These are phyloP conservation scores for Neurospora sp. DNA, from an alignment of 495 filamentous ascomycete species.

Conservation along the genomic window DNA sequence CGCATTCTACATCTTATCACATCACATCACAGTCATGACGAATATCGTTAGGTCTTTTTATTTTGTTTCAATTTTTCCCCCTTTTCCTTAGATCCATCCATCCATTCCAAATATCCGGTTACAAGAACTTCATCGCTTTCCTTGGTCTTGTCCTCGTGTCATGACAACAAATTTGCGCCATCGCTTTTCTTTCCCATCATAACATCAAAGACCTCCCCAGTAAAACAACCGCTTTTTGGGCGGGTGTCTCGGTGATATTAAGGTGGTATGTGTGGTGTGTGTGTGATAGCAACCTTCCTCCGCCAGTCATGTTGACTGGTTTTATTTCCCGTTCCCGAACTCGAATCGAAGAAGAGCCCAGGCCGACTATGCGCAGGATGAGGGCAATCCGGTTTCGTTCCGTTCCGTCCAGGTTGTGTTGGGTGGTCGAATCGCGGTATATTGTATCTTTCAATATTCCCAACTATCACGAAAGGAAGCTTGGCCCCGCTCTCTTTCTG, in stretches of 20 bases:
- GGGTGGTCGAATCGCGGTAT: neutral
- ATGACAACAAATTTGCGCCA: neutral
- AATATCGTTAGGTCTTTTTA: neutral
- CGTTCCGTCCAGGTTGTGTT: neutral
- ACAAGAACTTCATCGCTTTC: neutral
- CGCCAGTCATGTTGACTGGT: neutral
- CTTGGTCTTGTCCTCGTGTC: neutral
- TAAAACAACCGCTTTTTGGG: neutral
- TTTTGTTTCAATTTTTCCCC: neutral
- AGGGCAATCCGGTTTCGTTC: neutral
- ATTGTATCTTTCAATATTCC: neutral
- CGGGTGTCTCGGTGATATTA: neutral
- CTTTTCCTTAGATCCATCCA: neutral
- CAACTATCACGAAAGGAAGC: neutral
- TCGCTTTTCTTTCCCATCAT: slow-evolving; percentile 1
- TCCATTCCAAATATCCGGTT: neutral
- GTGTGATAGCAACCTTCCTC: neutral
- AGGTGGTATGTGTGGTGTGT: neutral
- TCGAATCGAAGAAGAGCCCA: neutral
- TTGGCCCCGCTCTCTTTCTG: neutral
- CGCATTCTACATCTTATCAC: too few relatives aligned
- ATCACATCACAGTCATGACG: too few relatives aligned
- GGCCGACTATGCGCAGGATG: neutral
- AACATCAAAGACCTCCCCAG: neutral
- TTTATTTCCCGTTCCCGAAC: neutral